A percentile compares a stretch with the other conserved stretches of the same genome.
Evolutionary conservation across 2,329 filamentous ascomycete genomes (phyloP).

Genomic region (Pseudogymnoascus destructans): DNA sequence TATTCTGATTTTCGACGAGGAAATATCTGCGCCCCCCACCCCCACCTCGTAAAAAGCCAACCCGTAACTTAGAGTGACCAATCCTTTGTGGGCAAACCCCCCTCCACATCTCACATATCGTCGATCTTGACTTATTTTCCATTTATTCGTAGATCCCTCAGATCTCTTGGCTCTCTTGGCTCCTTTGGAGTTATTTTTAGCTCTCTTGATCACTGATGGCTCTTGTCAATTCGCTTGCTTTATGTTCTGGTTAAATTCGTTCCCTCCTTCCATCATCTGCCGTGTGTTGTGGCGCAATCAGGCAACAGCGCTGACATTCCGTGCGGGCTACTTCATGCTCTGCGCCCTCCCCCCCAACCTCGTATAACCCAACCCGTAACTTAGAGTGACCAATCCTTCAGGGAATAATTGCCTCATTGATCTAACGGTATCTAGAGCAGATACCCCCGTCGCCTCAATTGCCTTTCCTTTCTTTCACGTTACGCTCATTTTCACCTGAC

Average conservation of each 20-base stretch:
- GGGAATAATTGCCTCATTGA: neutral
- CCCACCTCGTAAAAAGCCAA: neutral
- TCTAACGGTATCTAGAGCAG: neutral
- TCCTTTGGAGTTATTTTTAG: neutral
- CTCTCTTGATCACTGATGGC: neutral
- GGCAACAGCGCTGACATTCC: neutral
- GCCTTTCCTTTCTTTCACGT: neutral
- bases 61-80: neutral
- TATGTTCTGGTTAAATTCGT: neutral
- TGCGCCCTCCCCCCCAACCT: neutral
- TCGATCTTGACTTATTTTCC: neutral
- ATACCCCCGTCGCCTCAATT: neutral
- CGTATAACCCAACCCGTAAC: neutral
- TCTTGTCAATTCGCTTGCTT: neutral
- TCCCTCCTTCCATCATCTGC: neutral
- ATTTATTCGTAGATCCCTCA: neutral
- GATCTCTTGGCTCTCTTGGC: neutral
- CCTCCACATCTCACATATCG: neutral
- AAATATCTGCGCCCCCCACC: neutral
- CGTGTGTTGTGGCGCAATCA: neutral
- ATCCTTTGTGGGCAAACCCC: neutral
- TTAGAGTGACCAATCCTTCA: neutral
- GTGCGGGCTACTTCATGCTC: neutral
- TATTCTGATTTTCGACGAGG: neutral
- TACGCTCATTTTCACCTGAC: conserved; percentile 40